Percentiles rank a stretch among this genome's conserved stretches.
Conservation (phyloP, 225 moss, liverwort and hornwort genomes). For the Marchantia paleacea region DNA sequence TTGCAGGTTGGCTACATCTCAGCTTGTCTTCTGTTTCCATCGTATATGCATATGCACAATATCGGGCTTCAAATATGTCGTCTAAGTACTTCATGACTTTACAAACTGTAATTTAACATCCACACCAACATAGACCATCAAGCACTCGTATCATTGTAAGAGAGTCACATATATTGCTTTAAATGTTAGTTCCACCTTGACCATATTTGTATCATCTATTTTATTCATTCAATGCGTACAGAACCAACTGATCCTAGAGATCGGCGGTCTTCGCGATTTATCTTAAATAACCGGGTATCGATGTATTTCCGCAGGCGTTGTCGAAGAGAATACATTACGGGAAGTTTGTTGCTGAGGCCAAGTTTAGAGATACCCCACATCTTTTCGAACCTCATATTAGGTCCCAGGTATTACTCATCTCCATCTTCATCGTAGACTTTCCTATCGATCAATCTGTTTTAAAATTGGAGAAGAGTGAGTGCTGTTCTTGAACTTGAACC, state of each 20-base stretch:
- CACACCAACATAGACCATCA: not conserved
- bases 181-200: not conserved
- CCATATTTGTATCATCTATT: too few species aligned
- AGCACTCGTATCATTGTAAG: not conserved
- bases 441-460: not conserved
- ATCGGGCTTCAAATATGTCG: not conserved
- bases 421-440: not conserved
- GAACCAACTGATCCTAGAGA: not conserved
- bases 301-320: conserved; percentile 53
- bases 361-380: conserved; percentile 65
- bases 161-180: not conserved
- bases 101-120: too few species aligned
- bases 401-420: conserved; percentile 49
- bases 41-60: not conserved
- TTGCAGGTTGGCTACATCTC: conserved; percentile 53
- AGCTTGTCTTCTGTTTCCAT: not conserved
- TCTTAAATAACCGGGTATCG: not conserved
- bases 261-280: too few species aligned
- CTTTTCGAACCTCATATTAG: conserved; percentile 66
- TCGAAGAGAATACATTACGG: conserved; percentile 97
- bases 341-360: conserved; percentile 96
- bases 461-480: not conserved
- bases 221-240: not conserved
- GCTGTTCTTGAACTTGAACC: too few species aligned
- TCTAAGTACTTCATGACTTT: too few species aligned